phyloP scores from a whole-genome alignment of 176 grass and related monocot genomes.

The Aegilops tauschii region DNA sequence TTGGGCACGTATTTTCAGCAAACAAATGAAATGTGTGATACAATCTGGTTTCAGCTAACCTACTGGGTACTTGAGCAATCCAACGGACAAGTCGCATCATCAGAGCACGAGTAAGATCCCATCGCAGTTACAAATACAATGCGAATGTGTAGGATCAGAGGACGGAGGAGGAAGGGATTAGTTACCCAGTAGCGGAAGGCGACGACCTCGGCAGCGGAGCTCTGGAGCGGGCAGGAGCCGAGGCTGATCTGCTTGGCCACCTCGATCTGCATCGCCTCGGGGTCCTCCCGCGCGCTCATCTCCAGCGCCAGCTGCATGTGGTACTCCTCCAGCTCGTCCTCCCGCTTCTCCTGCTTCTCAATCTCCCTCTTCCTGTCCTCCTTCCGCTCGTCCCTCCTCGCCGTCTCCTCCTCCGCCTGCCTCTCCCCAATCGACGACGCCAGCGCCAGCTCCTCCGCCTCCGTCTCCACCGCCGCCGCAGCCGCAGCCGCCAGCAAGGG shows the following conservation, averaged over 20 bases:
- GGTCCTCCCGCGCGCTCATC: conserved; percentile 90
- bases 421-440: conserved; percentile 11
- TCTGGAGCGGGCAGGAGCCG: conserved; percentile 68
- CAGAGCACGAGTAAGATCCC: conserved; percentile 10
- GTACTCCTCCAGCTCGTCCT: conserved; percentile 79
- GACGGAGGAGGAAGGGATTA: conserved; percentile 20
- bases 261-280: conserved; percentile 96
- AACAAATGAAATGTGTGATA: background rate
- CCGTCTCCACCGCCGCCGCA: background rate
- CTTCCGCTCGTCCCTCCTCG: background rate
- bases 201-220: conserved; percentile 62
- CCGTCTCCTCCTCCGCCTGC: conserved; percentile 4
- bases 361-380: conserved; percentile 21
- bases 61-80: background rate
- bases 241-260: conserved; percentile 97
- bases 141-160: background rate
- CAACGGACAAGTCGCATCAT: background rate
- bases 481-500: background rate
- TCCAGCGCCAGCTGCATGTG: conserved; percentile 95
- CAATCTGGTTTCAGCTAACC: background rate
- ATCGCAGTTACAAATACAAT: conserved; percentile 11
- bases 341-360: conserved; percentile 33
- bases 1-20: background rate
- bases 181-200: conserved; percentile 97
- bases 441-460: conserved; percentile 18